Evolutionary conservation across 2,329 filamentous ascomycete genomes (phyloP), one percentile per base, ranked within the genome.

Genomic region (Curvularia hawaiiensis): DNA sequence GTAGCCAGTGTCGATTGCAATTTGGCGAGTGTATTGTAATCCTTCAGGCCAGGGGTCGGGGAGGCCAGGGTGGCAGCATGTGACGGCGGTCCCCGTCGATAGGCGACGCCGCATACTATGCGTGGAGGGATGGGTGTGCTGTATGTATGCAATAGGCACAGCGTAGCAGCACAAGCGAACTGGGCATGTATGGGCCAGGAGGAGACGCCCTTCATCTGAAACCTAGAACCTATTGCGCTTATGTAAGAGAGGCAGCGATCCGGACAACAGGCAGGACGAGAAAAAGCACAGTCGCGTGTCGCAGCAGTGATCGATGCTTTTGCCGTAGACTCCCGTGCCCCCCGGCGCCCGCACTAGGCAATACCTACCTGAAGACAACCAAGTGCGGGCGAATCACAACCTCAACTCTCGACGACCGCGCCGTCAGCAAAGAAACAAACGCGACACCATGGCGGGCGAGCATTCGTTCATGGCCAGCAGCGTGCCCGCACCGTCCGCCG

Each of bases 401-500:
- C 46, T 52, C 54, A 51, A 61, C 59, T 53, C 50, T 61, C 60
- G 56, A 64, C 59, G 20, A 55, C 60, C 41, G 31, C 50, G 54
- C 50, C 30, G 44, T 45, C 28, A 6, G 22, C 50, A 22, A 56
- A 50, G 50, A 44, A 26, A 44, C 14, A 38, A 45, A 47, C 44
- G 44, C 50, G 52, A 55, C 58, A 69, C 44, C 64, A 76, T 76
- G 74, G 68, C 67, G 40, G 68, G 72, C 65, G 74, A 77, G 62
- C 71, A 75, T 62, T 75, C 70, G 62, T 77, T 77, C 73, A 76
- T 76, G 74, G 69, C 72, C 48, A 66, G 60, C 41, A 58, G 71
- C 39, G 64, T 65, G 56, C 63, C 69, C 43, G 60, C 72, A 43
- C 62, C 63, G 54, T 61, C 69, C n/a, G 50, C 68, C 9, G 62